These are phyloP conservation scores for Ustilago nuda DNA, from an alignment of 1,284 basidiomycete species.

Conservation along the genomic window DNA sequence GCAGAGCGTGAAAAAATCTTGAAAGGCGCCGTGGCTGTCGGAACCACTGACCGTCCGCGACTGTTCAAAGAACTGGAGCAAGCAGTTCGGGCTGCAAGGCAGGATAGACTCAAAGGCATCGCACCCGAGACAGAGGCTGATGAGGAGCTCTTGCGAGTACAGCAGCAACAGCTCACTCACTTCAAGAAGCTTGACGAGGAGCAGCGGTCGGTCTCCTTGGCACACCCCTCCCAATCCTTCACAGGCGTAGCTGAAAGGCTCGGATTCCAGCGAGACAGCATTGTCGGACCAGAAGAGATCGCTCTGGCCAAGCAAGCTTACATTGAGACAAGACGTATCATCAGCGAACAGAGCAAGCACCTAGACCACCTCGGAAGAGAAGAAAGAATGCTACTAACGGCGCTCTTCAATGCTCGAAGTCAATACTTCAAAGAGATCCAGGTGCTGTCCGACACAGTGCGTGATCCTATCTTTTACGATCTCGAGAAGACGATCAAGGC, in stretches of 20 bases:
- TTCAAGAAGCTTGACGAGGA: slow-evolving; percentile 59
- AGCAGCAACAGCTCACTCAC: slow-evolving; percentile 55
- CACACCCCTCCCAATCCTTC: slow-evolving; percentile 22
- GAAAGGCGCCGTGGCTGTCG: slow-evolving; percentile 54
- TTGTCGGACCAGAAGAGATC: slow-evolving; percentile 34
- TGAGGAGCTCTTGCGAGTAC: slow-evolving; percentile 46
- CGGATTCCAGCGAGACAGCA: slow-evolving; percentile 36
- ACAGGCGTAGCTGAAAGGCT: slow-evolving; percentile 28
- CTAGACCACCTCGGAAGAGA: slow-evolving; percentile 51
- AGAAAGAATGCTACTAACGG: slow-evolving; percentile 38
- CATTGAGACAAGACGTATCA: slow-evolving; percentile 31
- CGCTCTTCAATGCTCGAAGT: slow-evolving; percentile 59
- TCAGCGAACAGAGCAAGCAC: slow-evolving; percentile 40
- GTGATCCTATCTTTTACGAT: slow-evolving; percentile 49
- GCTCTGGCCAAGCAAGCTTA: slow-evolving; percentile 29
- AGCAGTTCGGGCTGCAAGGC: slow-evolving; percentile 27
- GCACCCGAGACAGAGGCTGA: slow-evolving; percentile 37
- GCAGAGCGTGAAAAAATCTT: slow-evolving; percentile 63
- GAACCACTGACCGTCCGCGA: slow-evolving; percentile 53
- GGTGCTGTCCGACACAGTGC: slow-evolving; percentile 61
- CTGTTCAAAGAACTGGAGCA: slow-evolving; percentile 58
- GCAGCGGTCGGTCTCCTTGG: slow-evolving; percentile 34
- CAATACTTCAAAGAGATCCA: slow-evolving; percentile 66
- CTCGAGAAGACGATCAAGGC: slow-evolving; percentile 34
- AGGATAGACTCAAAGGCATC: slow-evolving; percentile 28